These are phyloP conservation scores for Debaryomyces sp. DNA, from an alignment of 1,139 yeast species.

Conservation along the genomic window DNA sequence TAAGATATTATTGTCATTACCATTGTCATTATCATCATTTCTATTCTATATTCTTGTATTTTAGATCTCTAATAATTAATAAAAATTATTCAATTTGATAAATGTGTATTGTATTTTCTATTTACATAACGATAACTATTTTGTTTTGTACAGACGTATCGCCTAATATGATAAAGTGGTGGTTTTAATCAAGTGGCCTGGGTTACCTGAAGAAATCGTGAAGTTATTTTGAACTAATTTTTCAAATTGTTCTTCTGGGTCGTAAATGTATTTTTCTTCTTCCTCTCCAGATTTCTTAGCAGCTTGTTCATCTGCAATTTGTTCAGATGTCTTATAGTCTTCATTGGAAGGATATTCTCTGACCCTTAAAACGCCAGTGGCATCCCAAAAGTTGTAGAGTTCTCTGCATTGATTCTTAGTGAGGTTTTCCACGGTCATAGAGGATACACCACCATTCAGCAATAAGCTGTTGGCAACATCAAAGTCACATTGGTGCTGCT, in stretches of 20 bases:
- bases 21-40: conserved; percentile 5
- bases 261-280: conserved; percentile 17
- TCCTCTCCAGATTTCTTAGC: conserved; percentile 16
- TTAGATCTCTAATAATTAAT: conserved; percentile 6
- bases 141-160: not conserved
- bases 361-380: conserved; percentile 54
- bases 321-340: conserved; percentile 18
- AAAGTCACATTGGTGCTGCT: conserved; percentile 53
- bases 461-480: conserved; percentile 53
- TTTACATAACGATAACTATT: conserved; percentile 8
- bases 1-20: conserved; percentile 5
- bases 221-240: conserved; percentile 54
- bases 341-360: conserved; percentile 48
- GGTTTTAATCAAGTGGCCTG: conserved; percentile 61
- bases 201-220: conserved; percentile 79
- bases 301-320: conserved; percentile 18
- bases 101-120: conserved; percentile 6
- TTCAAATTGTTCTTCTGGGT: conserved; percentile 32
- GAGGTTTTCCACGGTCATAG: conserved; percentile 53
- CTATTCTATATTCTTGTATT: conserved; percentile 7
- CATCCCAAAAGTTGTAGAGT: conserved; percentile 55
- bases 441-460: conserved; percentile 48
- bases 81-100: conserved; percentile 1
- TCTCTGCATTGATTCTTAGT: conserved; percentile 55
- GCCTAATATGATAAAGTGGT: conserved; percentile 28